A percentile compares a stretch with the other conserved stretches of the same genome.
Evolutionary conservation across 768 basidiomycete species (phyloP).

Genomic region (Bullera alba): DNA sequence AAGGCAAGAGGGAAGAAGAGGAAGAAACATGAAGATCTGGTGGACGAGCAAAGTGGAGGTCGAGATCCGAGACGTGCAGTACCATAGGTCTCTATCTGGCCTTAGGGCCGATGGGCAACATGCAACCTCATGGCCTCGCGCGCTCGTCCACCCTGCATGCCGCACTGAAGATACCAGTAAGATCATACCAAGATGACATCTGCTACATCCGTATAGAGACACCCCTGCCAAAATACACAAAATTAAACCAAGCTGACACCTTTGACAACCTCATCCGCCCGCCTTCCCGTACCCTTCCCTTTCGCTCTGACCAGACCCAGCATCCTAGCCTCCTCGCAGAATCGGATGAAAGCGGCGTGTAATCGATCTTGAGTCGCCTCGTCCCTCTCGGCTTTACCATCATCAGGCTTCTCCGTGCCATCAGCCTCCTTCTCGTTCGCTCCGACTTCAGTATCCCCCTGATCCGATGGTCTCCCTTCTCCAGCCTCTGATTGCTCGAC

Average conservation of each 20-base stretch:
- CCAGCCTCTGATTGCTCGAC: not conserved
- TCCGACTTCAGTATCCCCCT: not conserved
- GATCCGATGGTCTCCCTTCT: no score
- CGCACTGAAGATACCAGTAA: not conserved
- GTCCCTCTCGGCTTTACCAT: conserved; percentile 3
- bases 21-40: not conserved
- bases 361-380: conserved; percentile 25
- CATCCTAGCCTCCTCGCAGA: conserved; percentile 39
- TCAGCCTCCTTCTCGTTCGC: conserved; percentile 1
- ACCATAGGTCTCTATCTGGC: no score
- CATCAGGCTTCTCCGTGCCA: not conserved
- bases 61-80: no score
- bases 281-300: conserved; percentile 18
- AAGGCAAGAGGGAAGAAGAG: not conserved
- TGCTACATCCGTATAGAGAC: no score
- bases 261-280: conserved; percentile 40
- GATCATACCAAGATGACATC: no score
- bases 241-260: conserved; percentile 25
- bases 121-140: no score
- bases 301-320: conserved; percentile 32
- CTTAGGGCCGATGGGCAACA: no score
- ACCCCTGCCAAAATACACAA: not conserved
- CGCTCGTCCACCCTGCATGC: no score
- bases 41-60: conserved; percentile 4
- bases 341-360: conserved; percentile 35